A percentile compares a stretch with the other conserved stretches of the same genome.
Evolutionary conservation across 1,139 yeast genomes (phyloP).

Genomic region (Yamadazyma oceani): DNA sequence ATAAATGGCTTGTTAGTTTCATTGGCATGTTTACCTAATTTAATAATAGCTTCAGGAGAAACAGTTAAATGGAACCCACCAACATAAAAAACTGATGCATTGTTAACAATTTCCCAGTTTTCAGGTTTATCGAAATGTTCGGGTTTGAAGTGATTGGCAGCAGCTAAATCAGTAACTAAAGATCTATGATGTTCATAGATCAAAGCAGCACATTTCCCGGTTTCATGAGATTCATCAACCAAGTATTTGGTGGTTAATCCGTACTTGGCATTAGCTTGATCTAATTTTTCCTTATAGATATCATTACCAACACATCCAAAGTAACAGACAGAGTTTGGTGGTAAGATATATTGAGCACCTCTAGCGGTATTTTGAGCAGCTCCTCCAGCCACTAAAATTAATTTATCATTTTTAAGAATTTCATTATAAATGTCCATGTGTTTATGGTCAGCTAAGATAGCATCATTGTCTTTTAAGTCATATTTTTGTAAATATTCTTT

Average conservation of each 20-base stretch:
- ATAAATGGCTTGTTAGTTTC: conserved; percentile 78
- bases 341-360: conserved; percentile 93
- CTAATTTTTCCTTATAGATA: conserved; percentile 77
- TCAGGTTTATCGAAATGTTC: conserved; percentile 85
- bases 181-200: conserved; percentile 89
- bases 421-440: conserved; percentile 87
- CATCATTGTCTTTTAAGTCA: conserved; percentile 86
- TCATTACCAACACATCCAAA: conserved; percentile 97
- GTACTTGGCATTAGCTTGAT: conserved; percentile 79
- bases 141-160: conserved; percentile 95
- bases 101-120: conserved; percentile 85
- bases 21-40: conserved; percentile 90
- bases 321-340: conserved; percentile 80
- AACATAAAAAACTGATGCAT: conserved; percentile 80
- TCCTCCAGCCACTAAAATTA: conserved; percentile 91
- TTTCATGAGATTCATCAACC: conserved; percentile 71
- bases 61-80: conserved; percentile 99
- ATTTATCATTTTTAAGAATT: conserved; percentile 58
- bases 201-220: conserved; percentile 98
- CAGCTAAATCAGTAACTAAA: conserved; percentile 92
- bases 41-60: conserved; percentile 88
- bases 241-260: conserved; percentile 88
- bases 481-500: conserved; percentile 73
- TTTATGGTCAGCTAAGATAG: conserved; percentile 85
- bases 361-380: conserved; percentile 99